Conservation (phyloP, 2,329 filamentous ascomycete species). For the Nemania sp. region DNA sequence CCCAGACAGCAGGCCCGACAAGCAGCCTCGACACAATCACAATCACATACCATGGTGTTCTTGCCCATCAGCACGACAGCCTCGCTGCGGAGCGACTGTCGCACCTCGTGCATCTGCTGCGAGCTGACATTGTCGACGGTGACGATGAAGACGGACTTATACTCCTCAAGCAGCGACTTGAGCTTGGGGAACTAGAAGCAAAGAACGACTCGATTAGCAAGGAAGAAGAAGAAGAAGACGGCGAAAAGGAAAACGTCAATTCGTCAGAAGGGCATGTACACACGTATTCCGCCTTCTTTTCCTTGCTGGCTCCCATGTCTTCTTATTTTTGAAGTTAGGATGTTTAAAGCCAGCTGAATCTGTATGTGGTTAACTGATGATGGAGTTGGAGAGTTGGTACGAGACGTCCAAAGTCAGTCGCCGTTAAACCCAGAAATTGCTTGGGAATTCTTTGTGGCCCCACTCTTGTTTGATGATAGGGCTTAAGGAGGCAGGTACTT, state of each 20-base stretch:
- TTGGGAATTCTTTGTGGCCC: conserved; percentile 29
- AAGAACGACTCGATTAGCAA: conserved; percentile 11
- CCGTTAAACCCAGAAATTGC: conserved; percentile 20
- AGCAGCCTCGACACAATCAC: too few relatives aligned
- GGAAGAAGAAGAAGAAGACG: neutral
- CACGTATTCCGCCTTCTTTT: conserved; percentile 75
- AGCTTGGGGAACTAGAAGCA: conserved; percentile 99
- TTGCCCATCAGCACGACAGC: conserved; percentile 99
- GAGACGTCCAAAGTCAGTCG: conserved; percentile 9
- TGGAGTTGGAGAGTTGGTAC: neutral
- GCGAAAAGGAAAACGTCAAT: neutral
- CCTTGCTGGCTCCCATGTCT: conserved; percentile 98
- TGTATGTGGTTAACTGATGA: conserved; percentile 26
- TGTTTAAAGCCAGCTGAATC: conserved; percentile 80
- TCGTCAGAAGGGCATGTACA: conserved; percentile 6
- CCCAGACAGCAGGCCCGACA: neutral
- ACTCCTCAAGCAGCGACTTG: conserved; percentile 93
- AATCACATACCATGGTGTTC: conserved; percentile 94
- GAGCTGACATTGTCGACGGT: conserved; percentile 99
- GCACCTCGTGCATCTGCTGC: conserved; percentile 99
- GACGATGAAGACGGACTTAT: conserved; percentile 98
- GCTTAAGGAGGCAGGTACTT: too few relatives aligned
- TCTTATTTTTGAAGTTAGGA: conserved; percentile 94
- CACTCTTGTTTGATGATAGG: conserved; percentile 23
- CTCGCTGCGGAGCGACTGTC: conserved; percentile 84